Base-by-base conservation (phyloP, 768 basidiomycete genomes). In the Trametes punicea region DNA sequence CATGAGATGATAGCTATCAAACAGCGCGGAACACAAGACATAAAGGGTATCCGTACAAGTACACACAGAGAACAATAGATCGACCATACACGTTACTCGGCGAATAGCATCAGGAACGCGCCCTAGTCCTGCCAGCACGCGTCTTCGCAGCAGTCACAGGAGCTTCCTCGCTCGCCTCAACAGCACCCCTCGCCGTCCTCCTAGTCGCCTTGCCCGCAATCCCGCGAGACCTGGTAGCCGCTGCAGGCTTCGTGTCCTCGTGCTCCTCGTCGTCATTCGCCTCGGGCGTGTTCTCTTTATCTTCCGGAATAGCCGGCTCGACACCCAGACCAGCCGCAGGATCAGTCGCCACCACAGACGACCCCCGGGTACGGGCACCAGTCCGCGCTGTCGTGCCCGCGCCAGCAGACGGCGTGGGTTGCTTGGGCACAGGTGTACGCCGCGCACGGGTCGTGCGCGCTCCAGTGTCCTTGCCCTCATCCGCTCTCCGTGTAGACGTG, bases 251-350 rank as follows among this genome's bases (percentile, higher is more conserved):
- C n/a, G 21, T 26, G 7, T 44, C 23, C 4, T 41, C 50, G 9
- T 44, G 56, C 21, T 38, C 51, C 27, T 33, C 56, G 15, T 63
- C 64, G 11, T 55, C 59, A 25, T 60, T 51, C 51, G 62, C 48
- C 50, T 70, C 70, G 6, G 71, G 71, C 13, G 71, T 72, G 61
- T 72, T 72, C 65, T 71, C 71, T 61, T 72, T 72, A 46, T 67
- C 65, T 30, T 59, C 61, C 27, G 56, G 56, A 25, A 52, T 49
- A 3, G 44, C 52, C 18, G 44, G 40, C 26, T 61, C 40, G 16
- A 36, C 60, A 6, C 26, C 15, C 23, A 40, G 18, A 18, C 48
- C 48, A 18, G 41, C 51, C 25, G 57, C 57, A 10, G 48, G 33
- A 20, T 60, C 59, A 10, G 62, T 42, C n/a, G 42, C 42, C 1